Percentiles rank a stretch among this genome's conserved stretches.
Evolutionary conservation across 176 grass and related monocot species (phyloP).

Genomic region (Hordeum marinum): DNA sequence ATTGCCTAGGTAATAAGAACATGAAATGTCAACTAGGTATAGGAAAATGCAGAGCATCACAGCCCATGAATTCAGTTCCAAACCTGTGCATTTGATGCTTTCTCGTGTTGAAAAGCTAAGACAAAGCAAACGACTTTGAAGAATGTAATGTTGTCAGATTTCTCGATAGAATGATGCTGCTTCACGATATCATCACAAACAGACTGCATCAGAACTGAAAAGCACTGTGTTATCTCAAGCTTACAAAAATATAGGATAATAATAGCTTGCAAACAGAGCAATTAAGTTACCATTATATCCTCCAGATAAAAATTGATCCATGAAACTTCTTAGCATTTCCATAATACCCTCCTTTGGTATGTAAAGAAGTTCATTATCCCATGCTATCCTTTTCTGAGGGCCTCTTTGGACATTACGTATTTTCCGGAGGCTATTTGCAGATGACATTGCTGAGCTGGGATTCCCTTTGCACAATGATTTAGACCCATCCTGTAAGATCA

Average conservation of each 20-base stretch:
- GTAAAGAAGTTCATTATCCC: slow-evolving; percentile 62
- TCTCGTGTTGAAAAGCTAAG: slow-evolving; percentile 87
- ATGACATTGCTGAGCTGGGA: slow-evolving; percentile 42
- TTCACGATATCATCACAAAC: slow-evolving; percentile 69
- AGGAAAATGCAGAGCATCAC: slow-evolving; percentile 17
- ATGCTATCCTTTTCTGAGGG: slow-evolving; percentile 80
- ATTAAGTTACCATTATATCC: slow-evolving; percentile 77
- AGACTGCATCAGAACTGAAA: slow-evolving; percentile 94
- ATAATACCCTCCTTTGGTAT: slow-evolving; percentile 57
- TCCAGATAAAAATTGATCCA: slow-evolving; percentile 87
- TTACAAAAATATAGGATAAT: slow-evolving; percentile 1
- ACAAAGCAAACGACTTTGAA: slow-evolving; percentile 85
- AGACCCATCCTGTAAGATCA: slow-evolving; percentile 69
- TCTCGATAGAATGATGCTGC: slow-evolving; percentile 64
- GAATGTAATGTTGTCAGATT: slow-evolving; percentile 65
- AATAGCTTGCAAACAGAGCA: slow-evolving; percentile 16
- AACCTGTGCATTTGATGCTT: slow-evolving; percentile 68
- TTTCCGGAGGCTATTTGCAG: slow-evolving; percentile 58
- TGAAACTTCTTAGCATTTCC: slow-evolving; percentile 57
- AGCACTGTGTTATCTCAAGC: slow-evolving; percentile 32
- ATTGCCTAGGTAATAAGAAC: not conserved
- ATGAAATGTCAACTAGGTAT: slow-evolving; percentile 5
- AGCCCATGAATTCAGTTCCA: slow-evolving; percentile 19
- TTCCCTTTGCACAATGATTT: slow-evolving; percentile 85
- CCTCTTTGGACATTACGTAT: slow-evolving; percentile 71